Conservation (phyloP, 208 protist genomes). For the Trypanosoma caninum region DNA sequence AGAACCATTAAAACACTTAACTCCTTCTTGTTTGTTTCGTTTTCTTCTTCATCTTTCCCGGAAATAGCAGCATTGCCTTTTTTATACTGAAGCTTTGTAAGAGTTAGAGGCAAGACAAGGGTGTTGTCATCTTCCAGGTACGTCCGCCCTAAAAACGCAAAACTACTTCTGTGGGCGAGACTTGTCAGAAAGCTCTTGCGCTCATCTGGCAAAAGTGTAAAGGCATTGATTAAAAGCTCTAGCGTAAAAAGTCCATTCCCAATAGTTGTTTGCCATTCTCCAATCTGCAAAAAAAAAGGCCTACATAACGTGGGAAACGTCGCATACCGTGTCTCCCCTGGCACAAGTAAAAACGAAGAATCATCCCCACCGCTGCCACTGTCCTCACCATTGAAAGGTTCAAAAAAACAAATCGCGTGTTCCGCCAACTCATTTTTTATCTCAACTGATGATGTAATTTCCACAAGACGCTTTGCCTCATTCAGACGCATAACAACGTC, state of each 20-base stretch:
- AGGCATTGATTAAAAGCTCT: constrained; percentile 14
- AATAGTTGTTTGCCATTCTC: constrained; percentile 6
- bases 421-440: constrained; percentile 33
- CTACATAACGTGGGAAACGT: constrained; percentile 10
- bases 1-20: constrained; percentile 24
- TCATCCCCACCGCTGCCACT: no score
- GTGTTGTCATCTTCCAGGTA: constrained; percentile 21
- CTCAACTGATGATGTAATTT: constrained; percentile 35
- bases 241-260: constrained; percentile 17
- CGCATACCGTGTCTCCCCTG: constrained; percentile 25
- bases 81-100: constrained; percentile 1
- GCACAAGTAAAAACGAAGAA: constrained; percentile 4
- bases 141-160: constrained; percentile 6
- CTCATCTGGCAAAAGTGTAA: constrained; percentile 8
- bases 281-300: constrained; percentile 12
- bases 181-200: background rate
- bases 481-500: constrained; percentile 44
- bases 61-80: background rate
- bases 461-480: constrained; percentile 27
- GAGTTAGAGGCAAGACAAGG: constrained; percentile 25
- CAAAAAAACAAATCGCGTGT: constrained; percentile 20
- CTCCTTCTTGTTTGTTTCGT: background rate
- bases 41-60: background rate
- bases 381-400: background rate
- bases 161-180: background rate